Percentiles rank a stretch among this genome's conserved stretches.
Conservation (phyloP, 257 asterid species). For the Scutellaria galericulata region DNA sequence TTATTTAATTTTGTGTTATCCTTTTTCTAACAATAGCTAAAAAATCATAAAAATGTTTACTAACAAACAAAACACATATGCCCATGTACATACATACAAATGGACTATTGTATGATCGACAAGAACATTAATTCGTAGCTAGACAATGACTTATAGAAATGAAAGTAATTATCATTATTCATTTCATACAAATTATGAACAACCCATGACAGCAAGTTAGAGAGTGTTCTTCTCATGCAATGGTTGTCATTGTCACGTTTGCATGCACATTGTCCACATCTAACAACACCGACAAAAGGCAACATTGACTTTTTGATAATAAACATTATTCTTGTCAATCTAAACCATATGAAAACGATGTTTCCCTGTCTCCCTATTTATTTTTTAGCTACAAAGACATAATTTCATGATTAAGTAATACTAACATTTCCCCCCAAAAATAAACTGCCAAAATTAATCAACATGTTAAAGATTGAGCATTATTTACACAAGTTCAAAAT, state of each 20-base stretch:
- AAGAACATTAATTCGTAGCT: too few species aligned
- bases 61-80: too few species aligned
- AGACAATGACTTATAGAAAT: too few species aligned
- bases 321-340: slow-evolving; percentile 9
- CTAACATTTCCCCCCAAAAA: not conserved
- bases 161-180: too few species aligned
- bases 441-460: not conserved
- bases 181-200: not conserved
- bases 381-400: not conserved
- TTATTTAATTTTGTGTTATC: not conserved
- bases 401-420: not conserved
- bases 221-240: slow-evolving; percentile 22
- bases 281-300: slow-evolving; percentile 17
- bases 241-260: slow-evolving; percentile 28
- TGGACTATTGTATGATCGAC: too few species aligned
- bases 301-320: slow-evolving; percentile 28
- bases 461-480: not conserved
- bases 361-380: slow-evolving; percentile 22
- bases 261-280: slow-evolving; percentile 29
- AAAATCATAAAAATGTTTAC: too few species aligned
- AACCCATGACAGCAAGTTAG: slow-evolving; percentile 7
- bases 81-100: too few species aligned
- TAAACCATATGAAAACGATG: slow-evolving; percentile 12
- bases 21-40: not conserved
- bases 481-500: slow-evolving; percentile 35